Percentiles rank a stretch among this genome's conserved stretches.
phyloP scores from a whole-genome alignment of 495 filamentous ascomycete species.

The Aspergillus baeticus region DNA sequence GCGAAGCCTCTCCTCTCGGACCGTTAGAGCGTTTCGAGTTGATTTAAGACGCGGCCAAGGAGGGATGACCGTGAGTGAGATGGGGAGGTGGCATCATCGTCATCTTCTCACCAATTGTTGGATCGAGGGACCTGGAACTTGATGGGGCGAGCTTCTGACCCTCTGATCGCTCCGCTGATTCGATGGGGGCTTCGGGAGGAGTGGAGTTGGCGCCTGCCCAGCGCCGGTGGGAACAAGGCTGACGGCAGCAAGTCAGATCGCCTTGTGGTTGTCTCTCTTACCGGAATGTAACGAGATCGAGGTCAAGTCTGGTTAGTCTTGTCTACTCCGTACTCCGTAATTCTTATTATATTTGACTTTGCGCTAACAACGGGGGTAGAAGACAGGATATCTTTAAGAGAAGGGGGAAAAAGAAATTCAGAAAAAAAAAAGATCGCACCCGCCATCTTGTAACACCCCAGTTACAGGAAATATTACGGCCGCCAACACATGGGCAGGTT shows the following conservation, averaged over 20 bases:
- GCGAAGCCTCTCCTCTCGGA: constrained; percentile 21
- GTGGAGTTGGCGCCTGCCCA: constrained; percentile 18
- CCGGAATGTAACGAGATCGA: constrained; percentile 26
- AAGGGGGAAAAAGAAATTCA: constrained; percentile 2
- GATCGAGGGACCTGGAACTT: constrained; percentile 20
- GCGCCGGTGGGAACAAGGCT: constrained; percentile 36
- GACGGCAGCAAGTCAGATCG: constrained; percentile 30
- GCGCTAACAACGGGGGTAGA: background rate
- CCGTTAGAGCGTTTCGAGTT: constrained; percentile 52
- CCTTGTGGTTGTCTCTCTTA: constrained; percentile 14
- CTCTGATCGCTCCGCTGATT: constrained; percentile 8
- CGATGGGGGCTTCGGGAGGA: constrained; percentile 20
- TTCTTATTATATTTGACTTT: background rate
- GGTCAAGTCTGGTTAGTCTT: background rate
- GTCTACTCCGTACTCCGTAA: background rate
- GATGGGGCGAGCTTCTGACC: constrained; percentile 12
- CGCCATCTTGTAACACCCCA: background rate
- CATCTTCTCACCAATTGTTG: constrained; percentile 6
- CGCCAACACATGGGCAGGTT: constrained; percentile 2
- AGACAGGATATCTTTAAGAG: background rate
- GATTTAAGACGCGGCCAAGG: constrained; percentile 33
- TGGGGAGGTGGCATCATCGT: constrained; percentile 11
- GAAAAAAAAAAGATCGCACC: constrained; percentile 1
- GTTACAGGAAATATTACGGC: background rate
- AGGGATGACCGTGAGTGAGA: constrained; percentile 16